These are phyloP conservation scores for Ogataea pilisensis DNA, from an alignment of 805 yeast genomes.

Conservation along the genomic window DNA sequence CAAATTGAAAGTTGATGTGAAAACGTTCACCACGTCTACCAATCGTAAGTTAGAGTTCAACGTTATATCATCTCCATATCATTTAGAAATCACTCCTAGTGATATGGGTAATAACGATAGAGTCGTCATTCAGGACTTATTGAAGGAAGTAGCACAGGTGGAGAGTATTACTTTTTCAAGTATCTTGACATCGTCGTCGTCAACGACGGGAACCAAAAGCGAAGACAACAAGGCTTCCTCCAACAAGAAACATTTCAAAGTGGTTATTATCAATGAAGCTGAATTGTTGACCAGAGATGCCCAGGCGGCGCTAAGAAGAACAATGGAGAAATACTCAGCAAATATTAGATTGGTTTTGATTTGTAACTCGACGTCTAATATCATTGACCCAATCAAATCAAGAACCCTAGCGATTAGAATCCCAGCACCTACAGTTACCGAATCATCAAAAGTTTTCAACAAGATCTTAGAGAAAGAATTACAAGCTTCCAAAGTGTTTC, in stretches of 20 bases:
- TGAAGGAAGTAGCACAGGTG: slow-evolving; percentile 92
- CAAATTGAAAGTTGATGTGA: slow-evolving; percentile 83
- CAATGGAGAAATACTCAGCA: slow-evolving; percentile 91
- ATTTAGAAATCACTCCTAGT: slow-evolving; percentile 91
- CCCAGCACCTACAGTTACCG: slow-evolving; percentile 69
- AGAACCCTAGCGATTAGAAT: slow-evolving; percentile 86
- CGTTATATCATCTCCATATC: slow-evolving; percentile 87
- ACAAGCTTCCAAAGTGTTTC: slow-evolving; percentile 27
- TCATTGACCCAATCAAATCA: slow-evolving; percentile 90
- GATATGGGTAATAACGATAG: slow-evolving; percentile 97
- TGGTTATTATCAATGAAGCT: slow-evolving; percentile 87
- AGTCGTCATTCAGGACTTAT: slow-evolving; percentile 87
- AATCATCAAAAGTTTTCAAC: slow-evolving; percentile 52
- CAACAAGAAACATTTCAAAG: slow-evolving; percentile 55
- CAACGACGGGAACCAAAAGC: slow-evolving; percentile 14
- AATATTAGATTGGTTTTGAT: slow-evolving; percentile 81
- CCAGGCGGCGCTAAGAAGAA: slow-evolving; percentile 91
- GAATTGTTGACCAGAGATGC: slow-evolving; percentile 89
- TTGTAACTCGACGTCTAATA: slow-evolving; percentile 86
- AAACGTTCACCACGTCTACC: slow-evolving; percentile 69
- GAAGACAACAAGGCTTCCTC: slow-evolving; percentile 23
- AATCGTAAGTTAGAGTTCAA: slow-evolving; percentile 84
- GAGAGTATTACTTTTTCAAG: slow-evolving; percentile 83
- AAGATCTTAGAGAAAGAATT: slow-evolving; percentile 57
- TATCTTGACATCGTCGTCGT: slow-evolving; percentile 31